phyloP scores from a whole-genome alignment of 2,329 filamentous ascomycete genomes.

The Cladosporium halotolerans region DNA sequence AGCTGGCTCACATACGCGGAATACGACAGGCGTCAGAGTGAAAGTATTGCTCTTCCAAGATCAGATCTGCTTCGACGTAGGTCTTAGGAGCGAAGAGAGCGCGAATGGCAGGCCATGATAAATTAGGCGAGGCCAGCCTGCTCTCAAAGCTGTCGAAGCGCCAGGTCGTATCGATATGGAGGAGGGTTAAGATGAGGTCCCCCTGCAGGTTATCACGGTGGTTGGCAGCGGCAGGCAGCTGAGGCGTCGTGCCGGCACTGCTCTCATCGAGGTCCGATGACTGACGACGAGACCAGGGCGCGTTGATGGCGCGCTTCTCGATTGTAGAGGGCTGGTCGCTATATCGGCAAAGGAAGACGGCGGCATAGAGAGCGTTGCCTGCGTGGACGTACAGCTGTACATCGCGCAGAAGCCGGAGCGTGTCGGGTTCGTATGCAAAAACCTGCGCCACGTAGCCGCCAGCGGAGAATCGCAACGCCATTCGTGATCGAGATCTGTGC shows the following conservation, averaged over 20 bases:
- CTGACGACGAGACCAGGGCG: background rate
- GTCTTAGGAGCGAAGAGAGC: background rate
- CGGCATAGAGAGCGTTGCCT: constrained; percentile 1
- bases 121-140: background rate
- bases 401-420: background rate
- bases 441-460: constrained; percentile 1
- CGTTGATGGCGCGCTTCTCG: background rate
- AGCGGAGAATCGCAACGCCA: background rate
- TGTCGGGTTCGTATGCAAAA: background rate
- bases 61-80: background rate
- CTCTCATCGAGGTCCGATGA: no score
- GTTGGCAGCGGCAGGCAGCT: background rate
- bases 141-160: background rate
- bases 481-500: no score
- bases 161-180: constrained; percentile 4
- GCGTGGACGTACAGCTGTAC: background rate
- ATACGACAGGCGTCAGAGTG: background rate
- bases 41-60: background rate
- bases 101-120: constrained; percentile 5
- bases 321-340: background rate
- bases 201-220: background rate
- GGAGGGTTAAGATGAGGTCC: background rate
- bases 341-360: background rate
- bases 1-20: background rate
- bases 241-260: background rate